Evolutionary conservation across 441 rosid species (phyloP).

Genomic region (Dalechampia spathulata): DNA sequence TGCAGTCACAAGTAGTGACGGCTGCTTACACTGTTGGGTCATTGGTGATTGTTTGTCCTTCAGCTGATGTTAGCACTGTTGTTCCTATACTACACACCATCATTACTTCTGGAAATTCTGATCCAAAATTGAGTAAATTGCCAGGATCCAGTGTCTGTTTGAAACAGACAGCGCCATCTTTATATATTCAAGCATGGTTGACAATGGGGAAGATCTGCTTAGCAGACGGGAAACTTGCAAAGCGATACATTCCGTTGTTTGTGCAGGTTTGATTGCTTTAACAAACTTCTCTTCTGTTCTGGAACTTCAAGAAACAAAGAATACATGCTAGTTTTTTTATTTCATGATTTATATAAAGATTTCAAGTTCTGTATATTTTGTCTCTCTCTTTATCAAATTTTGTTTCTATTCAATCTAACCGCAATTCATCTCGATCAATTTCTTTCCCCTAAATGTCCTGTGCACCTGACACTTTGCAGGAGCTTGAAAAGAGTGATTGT

Average conservation of each 20-base stretch:
- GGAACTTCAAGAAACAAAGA: too few species aligned
- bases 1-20: conserved; percentile 46
- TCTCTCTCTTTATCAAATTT: neutral
- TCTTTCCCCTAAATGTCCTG: neutral
- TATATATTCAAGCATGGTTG: conserved; percentile 85
- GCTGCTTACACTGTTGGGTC: conserved; percentile 80
- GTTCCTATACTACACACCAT: conserved; percentile 66
- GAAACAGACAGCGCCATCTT: conserved; percentile 59
- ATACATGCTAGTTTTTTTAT: too few species aligned
- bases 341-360: neutral
- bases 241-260: conserved; percentile 80
- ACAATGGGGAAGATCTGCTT: conserved; percentile 93
- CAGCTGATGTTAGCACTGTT: conserved; percentile 55
- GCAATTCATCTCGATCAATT: neutral
- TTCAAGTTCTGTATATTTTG: neutral
- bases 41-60: conserved; percentile 60
- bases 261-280: conserved; percentile 55
- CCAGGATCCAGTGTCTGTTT: conserved; percentile 48
- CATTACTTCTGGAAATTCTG: conserved; percentile 68
- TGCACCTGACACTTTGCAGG: conserved; percentile 36
- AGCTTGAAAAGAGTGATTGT: conserved; percentile 84
- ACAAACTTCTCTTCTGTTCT: neutral
- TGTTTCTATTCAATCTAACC: too few species aligned
- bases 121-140: conserved; percentile 54
- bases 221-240: conserved; percentile 85